Conservation (phyloP, 2,329 filamentous ascomycete genomes). For the Achaetomium macrosporum region DNA sequence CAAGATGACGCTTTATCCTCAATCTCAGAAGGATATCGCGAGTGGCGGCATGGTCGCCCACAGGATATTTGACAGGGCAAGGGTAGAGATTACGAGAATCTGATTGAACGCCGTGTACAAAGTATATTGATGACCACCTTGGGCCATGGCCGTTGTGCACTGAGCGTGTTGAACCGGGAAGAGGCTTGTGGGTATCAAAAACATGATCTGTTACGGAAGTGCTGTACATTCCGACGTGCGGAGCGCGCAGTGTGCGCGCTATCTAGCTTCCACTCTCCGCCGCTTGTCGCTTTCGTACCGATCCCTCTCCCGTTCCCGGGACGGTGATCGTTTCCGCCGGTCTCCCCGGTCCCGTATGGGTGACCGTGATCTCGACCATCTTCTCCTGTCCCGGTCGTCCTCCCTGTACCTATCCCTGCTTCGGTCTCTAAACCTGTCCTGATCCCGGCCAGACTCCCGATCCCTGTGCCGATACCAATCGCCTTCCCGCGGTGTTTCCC, state of each 20-base stretch:
- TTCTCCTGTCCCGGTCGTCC: constrained; percentile 27
- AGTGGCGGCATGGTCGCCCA: constrained; percentile 59
- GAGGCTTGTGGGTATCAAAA: constrained; percentile 6
- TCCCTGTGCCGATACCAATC: constrained; percentile 32
- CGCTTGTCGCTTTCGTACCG: constrained; percentile 56
- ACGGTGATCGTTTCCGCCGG: constrained; percentile 53
- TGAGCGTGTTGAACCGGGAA: too few species aligned
- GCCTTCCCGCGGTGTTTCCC: constrained; percentile 33
- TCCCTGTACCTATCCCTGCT: constrained; percentile 30
- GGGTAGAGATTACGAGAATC: constrained; percentile 84
- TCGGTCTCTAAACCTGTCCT: constrained; percentile 31
- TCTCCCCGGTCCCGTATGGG: constrained; percentile 42
- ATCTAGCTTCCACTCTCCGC: constrained; percentile 45
- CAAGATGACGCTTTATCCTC: constrained; percentile 67
- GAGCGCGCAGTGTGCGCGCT: neutral
- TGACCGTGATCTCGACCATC: constrained; percentile 48
- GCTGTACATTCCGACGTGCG: too few species aligned
- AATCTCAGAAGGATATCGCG: constrained; percentile 53
- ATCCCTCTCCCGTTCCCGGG: constrained; percentile 47
- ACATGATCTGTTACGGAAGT: neutral
- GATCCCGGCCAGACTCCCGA: constrained; percentile 29
- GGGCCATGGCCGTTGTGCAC: too few species aligned
- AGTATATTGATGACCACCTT: neutral
- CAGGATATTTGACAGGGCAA: constrained; percentile 71
- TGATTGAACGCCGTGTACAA: constrained; percentile 25